Evolutionary conservation across 1,284 basidiomycete species (phyloP).

Genomic region (Xerocomus nothofagi): DNA sequence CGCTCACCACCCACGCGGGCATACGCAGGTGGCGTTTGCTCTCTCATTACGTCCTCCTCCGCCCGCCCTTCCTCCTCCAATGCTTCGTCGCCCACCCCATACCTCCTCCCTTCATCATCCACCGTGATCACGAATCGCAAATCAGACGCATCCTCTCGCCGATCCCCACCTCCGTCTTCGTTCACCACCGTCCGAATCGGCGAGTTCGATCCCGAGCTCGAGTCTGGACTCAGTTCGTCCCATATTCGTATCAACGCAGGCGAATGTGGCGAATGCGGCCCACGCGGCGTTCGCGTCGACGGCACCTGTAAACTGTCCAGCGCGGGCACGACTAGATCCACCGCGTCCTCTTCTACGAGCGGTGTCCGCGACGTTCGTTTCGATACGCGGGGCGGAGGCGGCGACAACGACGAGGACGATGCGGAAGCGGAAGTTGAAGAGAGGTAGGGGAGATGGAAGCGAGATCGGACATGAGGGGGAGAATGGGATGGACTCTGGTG

Average conservation of each 20-base stretch:
- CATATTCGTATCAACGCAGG: slow-evolving; percentile 29
- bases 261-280: slow-evolving; percentile 16
- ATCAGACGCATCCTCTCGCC: not conserved
- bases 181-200: not conserved
- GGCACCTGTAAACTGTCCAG: slow-evolving; percentile 20
- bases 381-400: slow-evolving; percentile 5
- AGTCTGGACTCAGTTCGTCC: slow-evolving; percentile 11
- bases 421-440: not conserved
- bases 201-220: not conserved
- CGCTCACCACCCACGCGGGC: slow-evolving; percentile 7
- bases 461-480: slow-evolving; percentile 11
- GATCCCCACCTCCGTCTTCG: not conserved
- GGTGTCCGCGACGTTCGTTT: slow-evolving; percentile 17
- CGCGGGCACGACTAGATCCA: slow-evolving; percentile 28
- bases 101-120: not conserved
- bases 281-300: slow-evolving; percentile 14
- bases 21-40: slow-evolving; percentile 23
- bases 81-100: not conserved
- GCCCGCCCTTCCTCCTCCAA: too few relatives aligned
- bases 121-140: slow-evolving; percentile 1
- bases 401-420: slow-evolving; percentile 1
- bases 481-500: slow-evolving; percentile 8
- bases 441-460: slow-evolving; percentile 7
- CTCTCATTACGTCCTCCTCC: slow-evolving; percentile 7
- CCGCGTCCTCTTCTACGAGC: slow-evolving; percentile 30